Evolutionary conservation across 441 rosid genomes (phyloP), one percentile per base, ranked within the genome.

Genomic region (Biscutella laevigata): DNA sequence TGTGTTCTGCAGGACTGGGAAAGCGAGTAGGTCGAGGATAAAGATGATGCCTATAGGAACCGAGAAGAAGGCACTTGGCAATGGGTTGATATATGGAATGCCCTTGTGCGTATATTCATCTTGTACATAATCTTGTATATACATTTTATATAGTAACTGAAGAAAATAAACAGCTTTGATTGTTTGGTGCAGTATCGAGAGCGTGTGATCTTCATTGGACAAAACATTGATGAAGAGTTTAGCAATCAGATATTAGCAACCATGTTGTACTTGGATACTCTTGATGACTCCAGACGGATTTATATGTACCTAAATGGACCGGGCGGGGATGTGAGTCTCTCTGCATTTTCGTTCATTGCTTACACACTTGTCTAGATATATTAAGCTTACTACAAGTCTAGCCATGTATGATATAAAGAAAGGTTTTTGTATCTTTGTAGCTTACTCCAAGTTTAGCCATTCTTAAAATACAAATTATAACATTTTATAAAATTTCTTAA

Each of bases 231-330:
- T 60, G 94, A 86, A 71, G 91, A 86, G 52, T 84, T 78, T 59
- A 80, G 97, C 74, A 86, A 89, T 73, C 85, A 86, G 70, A 72
- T 86, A 62, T 72, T 89, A 78, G 95, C 88, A 22, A 86, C 94
- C 7, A 76, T 90, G 89, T 71, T 90, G 68, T 89, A 89, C 68
- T 92, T 90, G 10, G 97, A 90, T 61, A 79, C 80, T 40, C 60
- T 80, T 32, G 88, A 89, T 60, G 88, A 86, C 65, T 61, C 72
- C 6, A 82, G 77, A 64, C 76, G 71, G 73, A 73, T 86, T 13
- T 79, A 74, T 64, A 55, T 84, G 49, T 84, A 80, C 69, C 49
- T 90, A 29, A 84, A 75, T 50, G 83, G 94, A 39, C 88, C 88
- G n/a, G 97, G 97, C 16, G 97, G 97, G 14, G 97, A 90, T 70